phyloP scores from a whole-genome alignment of 2,329 filamentous ascomycete genomes.

The Zymoseptoria passerinii region DNA sequence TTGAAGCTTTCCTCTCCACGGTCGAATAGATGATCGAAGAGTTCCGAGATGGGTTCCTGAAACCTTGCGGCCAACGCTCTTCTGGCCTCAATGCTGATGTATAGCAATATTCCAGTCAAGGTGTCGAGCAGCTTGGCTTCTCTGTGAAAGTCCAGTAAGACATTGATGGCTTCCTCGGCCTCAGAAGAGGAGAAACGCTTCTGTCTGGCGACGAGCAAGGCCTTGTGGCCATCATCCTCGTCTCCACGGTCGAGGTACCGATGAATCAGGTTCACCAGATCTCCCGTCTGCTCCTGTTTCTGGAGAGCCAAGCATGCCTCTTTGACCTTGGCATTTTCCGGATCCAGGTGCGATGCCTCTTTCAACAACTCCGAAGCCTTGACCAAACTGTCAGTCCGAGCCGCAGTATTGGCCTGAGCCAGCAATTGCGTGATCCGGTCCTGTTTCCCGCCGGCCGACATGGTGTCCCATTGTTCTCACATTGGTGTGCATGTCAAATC shows the following conservation, averaged over 20 bases:
- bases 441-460: constrained; percentile 14
- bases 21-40: constrained; percentile 38
- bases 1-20: constrained; percentile 40
- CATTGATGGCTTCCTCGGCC: constrained; percentile 33
- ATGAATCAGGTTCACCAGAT: constrained; percentile 15
- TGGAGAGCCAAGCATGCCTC: constrained; percentile 34
- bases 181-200: constrained; percentile 31
- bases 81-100: constrained; percentile 29
- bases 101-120: constrained; percentile 29
- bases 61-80: constrained; percentile 33
- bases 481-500: not conserved
- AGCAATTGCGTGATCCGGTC: constrained; percentile 19
- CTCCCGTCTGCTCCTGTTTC: constrained; percentile 20
- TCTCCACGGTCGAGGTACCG: constrained; percentile 23
- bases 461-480: constrained; percentile 18
- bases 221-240: constrained; percentile 36
- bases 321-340: constrained; percentile 34
- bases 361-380: constrained; percentile 36
- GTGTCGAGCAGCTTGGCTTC: constrained; percentile 30
- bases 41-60: constrained; percentile 32
- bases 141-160: constrained; percentile 35
- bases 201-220: constrained; percentile 24
- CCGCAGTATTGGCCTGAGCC: constrained; percentile 17
- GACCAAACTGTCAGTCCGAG: constrained; percentile 26
- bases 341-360: constrained; percentile 38